Evolutionary conservation across 805 yeast species (phyloP).

Genomic region (Hanseniaspora jakobsenii): DNA sequence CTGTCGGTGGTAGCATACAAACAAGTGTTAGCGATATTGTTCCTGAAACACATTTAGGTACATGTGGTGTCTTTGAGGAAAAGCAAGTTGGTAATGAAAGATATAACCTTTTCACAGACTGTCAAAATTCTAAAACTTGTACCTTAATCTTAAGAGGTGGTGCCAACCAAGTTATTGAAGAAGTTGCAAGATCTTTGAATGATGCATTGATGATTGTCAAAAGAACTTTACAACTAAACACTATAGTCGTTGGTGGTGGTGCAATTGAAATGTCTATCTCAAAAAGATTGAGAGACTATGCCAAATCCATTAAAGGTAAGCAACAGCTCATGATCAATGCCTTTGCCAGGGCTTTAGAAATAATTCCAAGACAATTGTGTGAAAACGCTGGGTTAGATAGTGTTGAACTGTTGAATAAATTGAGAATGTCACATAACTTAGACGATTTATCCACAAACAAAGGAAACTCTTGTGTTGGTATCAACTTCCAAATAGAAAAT

Average conservation of each 20-base stretch:
- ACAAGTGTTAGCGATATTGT: slow-evolving; percentile 61
- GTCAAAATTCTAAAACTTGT: slow-evolving; percentile 86
- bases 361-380: slow-evolving; percentile 93
- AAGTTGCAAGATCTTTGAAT: slow-evolving; percentile 92
- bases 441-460: slow-evolving; percentile 48
- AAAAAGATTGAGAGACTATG: slow-evolving; percentile 70
- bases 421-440: slow-evolving; percentile 79
- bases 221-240: slow-evolving; percentile 76
- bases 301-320: slow-evolving; percentile 84
- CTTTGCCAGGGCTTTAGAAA: slow-evolving; percentile 87
- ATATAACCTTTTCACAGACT: slow-evolving; percentile 83
- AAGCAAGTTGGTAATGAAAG: slow-evolving; percentile 93
- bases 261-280: slow-evolving; percentile 97
- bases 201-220: slow-evolving; percentile 98
- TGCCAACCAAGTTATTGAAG: slow-evolving; percentile 95
- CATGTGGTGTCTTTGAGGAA: slow-evolving; percentile 80
- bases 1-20: slow-evolving; percentile 88
- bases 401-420: slow-evolving; percentile 78
- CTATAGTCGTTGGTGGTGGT: slow-evolving; percentile 97
- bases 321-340: slow-evolving; percentile 88
- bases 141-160: slow-evolving; percentile 92
- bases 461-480: slow-evolving; percentile 59
- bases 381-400: slow-evolving; percentile 99
- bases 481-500: slow-evolving; percentile 74
- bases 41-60: slow-evolving; percentile 56